Conservation (phyloP, 768 basidiomycete species). For the Cystofilobasidium ferigula region DNA sequence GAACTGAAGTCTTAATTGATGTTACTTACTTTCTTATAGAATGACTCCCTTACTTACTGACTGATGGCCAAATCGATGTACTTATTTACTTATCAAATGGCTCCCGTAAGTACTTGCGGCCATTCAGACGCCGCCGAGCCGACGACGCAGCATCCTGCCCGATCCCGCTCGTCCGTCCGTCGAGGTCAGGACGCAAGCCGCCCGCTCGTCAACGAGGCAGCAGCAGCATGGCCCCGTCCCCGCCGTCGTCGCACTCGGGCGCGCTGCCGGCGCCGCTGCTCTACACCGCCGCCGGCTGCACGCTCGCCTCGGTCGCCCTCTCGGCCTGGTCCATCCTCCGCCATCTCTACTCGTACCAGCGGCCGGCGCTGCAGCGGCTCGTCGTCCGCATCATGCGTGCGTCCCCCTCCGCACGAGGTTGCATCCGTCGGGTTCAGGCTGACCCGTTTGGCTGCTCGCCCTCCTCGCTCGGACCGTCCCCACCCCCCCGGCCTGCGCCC, state of each 20-base stretch:
- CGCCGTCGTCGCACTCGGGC: not conserved
- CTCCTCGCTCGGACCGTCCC: not conserved
- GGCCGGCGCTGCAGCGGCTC: conserved; percentile 57
- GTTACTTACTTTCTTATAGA: no score
- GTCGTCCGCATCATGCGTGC: not conserved
- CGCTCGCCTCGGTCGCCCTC: conserved; percentile 53
- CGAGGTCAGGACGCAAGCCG: no score
- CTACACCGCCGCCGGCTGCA: conserved; percentile 6
- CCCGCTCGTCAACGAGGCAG: not conserved
- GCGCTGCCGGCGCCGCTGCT: conserved; percentile 7
- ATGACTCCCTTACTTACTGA: no score
- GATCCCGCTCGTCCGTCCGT: no score
- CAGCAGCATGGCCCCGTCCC: no score
- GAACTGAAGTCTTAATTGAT: no score
- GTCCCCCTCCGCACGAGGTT: conserved; percentile 54
- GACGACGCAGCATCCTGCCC: no score
- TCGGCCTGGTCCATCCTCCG: conserved; percentile 64
- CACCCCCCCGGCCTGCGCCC: not conserved
- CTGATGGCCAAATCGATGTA: no score
- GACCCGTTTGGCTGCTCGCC: conserved; percentile 38
- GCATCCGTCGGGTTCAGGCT: conserved; percentile 93
- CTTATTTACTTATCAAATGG: no score
- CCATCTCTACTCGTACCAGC: conserved; percentile 76
- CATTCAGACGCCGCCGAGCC: no score
- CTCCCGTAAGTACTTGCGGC: no score